phyloP scores from a whole-genome alignment of 2,329 filamentous ascomycete genomes.

The Talaromyces sp. region DNA sequence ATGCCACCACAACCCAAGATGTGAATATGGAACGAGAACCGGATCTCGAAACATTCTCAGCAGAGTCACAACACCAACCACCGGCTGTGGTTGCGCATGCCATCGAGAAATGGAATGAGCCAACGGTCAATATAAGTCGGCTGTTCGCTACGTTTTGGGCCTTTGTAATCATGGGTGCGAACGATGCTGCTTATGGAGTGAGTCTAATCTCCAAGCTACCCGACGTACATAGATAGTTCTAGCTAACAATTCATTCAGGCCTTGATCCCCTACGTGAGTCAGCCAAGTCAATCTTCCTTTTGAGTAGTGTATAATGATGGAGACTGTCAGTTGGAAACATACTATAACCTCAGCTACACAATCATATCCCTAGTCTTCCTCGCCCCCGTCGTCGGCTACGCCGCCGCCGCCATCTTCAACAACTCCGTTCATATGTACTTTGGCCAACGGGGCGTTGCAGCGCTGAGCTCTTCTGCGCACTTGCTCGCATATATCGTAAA shows the following conservation, averaged over 20 bases:
- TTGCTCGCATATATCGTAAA: constrained; percentile 44
- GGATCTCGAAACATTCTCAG: neutral
- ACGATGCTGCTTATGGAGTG: constrained; percentile 58
- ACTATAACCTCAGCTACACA: constrained; percentile 47
- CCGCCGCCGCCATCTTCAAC: constrained; percentile 43
- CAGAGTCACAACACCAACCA: neutral
- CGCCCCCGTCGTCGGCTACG: constrained; percentile 49
- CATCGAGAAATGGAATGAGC: constrained; percentile 50
- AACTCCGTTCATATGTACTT: constrained; percentile 41
- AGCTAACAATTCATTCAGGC: constrained; percentile 31
- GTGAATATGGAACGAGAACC: neutral
- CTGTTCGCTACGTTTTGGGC: constrained; percentile 56
- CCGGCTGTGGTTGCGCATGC: constrained; percentile 9
- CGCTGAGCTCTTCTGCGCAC: constrained; percentile 52
- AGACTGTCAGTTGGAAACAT: constrained; percentile 43
- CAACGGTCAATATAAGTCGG: constrained; percentile 48
- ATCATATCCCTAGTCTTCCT: constrained; percentile 51
- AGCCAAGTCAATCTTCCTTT: neutral
- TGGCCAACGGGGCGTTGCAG: constrained; percentile 69
- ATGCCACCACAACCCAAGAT: neutral
- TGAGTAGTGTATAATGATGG: neutral
- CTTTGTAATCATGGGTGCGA: constrained; percentile 57
- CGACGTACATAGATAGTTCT: neutral
- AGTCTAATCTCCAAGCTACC: constrained; percentile 24
- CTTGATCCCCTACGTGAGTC: constrained; percentile 45